phyloP scores from a whole-genome alignment of 129 eudicot species.

The Flaveria robusta region DNA sequence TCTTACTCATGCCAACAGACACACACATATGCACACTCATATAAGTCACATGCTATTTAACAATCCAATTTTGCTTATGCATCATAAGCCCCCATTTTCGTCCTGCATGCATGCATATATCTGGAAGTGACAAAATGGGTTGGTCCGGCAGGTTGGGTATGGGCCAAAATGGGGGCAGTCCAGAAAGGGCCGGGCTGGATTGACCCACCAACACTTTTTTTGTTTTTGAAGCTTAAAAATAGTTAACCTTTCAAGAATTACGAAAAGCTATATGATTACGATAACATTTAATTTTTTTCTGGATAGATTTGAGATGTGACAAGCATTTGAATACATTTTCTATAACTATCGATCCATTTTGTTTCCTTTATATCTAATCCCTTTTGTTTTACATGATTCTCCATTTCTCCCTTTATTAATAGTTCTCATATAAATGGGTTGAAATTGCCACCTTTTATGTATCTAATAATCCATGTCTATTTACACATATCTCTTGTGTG shows the following conservation, averaged over 20 bases:
- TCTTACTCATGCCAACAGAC: neutral
- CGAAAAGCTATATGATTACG: too few species aligned
- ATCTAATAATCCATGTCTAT: neutral
- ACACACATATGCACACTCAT: neutral
- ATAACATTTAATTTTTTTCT: neutral
- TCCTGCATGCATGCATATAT: conserved; percentile 10
- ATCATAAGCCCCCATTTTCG: neutral
- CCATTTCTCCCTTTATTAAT: neutral
- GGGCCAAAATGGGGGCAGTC: too few species aligned
- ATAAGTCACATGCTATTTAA: neutral
- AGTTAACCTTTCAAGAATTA: too few species aligned
- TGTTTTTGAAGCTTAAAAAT: neutral
- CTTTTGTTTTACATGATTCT: neutral
- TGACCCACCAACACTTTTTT: conserved; percentile 14
- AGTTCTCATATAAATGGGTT: conserved; percentile 12
- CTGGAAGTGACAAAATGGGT: neutral
- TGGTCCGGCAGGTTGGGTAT: neutral
- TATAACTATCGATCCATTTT: neutral
- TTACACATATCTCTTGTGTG: neutral
- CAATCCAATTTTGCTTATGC: conserved; percentile 5
- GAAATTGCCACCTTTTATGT: conserved; percentile 1
- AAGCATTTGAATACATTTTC: conserved; percentile 8
- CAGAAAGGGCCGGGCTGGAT: neutral
- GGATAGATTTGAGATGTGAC: neutral
- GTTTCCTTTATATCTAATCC: neutral